phyloP scores from a whole-genome alignment of 208 protist genomes.

The Novymonas esmeraldas region DNA sequence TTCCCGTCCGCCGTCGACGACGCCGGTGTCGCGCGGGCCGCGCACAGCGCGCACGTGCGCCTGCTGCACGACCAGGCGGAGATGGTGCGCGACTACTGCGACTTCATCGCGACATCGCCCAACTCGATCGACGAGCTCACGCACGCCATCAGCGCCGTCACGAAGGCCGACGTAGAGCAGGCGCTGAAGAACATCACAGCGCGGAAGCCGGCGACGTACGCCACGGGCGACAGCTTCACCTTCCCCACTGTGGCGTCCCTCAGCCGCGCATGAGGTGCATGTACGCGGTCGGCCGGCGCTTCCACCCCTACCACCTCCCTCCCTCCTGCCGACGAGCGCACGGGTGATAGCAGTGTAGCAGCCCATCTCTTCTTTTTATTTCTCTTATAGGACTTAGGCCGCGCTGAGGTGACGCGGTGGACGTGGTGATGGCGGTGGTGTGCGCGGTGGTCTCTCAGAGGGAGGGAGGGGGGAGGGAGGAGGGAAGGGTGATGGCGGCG shows the following conservation, averaged over 20 bases:
- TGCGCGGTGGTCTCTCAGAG: background rate
- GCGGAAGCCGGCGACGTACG: slow-evolving; percentile 59
- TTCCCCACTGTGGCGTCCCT: slow-evolving; percentile 61
- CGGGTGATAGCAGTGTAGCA: too few relatives aligned
- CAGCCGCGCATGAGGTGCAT: slow-evolving; percentile 30
- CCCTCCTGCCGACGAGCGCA: background rate
- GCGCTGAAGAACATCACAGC: slow-evolving; percentile 36
- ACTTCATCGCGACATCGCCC: slow-evolving; percentile 79
- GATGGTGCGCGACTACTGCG: slow-evolving; percentile 76
- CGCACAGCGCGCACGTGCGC: slow-evolving; percentile 46
- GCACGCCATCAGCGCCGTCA: slow-evolving; percentile 57
- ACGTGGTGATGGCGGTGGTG: too few relatives aligned
- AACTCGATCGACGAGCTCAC: slow-evolving; percentile 40
- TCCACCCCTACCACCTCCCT: background rate
- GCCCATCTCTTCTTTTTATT: too few relatives aligned
- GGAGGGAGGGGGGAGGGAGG: background rate
- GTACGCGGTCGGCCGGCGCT: background rate
- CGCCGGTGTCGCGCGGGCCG: slow-evolving; percentile 34
- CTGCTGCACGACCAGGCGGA: slow-evolving; percentile 58
- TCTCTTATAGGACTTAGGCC: background rate
- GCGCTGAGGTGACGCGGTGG: too few relatives aligned
- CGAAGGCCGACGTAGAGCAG: slow-evolving; percentile 59
- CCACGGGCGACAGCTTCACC: slow-evolving; percentile 61
- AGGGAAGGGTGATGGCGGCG: background rate
- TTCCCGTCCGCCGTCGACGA: slow-evolving; percentile 49